Conservation (phyloP, 2,329 filamentous ascomycete genomes). For the Helotiales sp. region DNA sequence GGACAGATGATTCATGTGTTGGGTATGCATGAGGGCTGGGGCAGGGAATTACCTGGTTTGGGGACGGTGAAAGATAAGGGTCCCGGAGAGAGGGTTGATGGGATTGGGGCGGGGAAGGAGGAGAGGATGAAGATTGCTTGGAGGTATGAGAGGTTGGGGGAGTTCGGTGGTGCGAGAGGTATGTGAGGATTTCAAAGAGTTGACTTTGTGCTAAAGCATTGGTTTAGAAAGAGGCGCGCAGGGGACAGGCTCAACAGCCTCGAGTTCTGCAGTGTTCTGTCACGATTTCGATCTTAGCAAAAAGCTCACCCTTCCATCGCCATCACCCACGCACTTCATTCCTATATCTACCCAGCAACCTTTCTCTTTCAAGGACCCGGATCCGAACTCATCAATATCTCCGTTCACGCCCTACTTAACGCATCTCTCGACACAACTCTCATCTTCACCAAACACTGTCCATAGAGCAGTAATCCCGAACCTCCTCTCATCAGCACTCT, state of each 20-base stretch:
- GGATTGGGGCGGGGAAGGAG: constrained; percentile 41
- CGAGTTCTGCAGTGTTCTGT: constrained; percentile 53
- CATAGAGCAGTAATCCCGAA: constrained; percentile 85
- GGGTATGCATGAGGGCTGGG: constrained; percentile 78
- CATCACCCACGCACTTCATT: constrained; percentile 53
- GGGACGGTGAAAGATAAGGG: constrained; percentile 47
- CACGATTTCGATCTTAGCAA: constrained; percentile 73
- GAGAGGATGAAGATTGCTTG: constrained; percentile 99
- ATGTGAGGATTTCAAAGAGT: constrained; percentile 28
- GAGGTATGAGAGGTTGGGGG: constrained; percentile 86
- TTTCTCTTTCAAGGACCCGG: constrained; percentile 28
- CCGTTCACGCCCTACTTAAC: constrained; percentile 66
- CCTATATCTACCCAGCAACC: constrained; percentile 38
- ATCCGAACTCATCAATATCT: constrained; percentile 40
- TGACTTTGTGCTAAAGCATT: constrained; percentile 9
- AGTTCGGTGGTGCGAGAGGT: constrained; percentile 57
- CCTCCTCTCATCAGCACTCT: constrained; percentile 83
- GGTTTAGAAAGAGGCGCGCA: constrained; percentile 25
- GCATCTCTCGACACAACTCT: constrained; percentile 55
- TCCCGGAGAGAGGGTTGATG: constrained; percentile 28
- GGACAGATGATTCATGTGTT: constrained; percentile 87
- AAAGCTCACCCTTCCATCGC: constrained; percentile 56
- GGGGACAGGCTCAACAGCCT: constrained; percentile 6
- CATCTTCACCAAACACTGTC: constrained; percentile 58
- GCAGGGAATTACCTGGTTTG: constrained; percentile 77